phyloP scores from a whole-genome alignment of 2,329 filamentous ascomycete species.

The Magnaporthiopsis incrustans region DNA sequence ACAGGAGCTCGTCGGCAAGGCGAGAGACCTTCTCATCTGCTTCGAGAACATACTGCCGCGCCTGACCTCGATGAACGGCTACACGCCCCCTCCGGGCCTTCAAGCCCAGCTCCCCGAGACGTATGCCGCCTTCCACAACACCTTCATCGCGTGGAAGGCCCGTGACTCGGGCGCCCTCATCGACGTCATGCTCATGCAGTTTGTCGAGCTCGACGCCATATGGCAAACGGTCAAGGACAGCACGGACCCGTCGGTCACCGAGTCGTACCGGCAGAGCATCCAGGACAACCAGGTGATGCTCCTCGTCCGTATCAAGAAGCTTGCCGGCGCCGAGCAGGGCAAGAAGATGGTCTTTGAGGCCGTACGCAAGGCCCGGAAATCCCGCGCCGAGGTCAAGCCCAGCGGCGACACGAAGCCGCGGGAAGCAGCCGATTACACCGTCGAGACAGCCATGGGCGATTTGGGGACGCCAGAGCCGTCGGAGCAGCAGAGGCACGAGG shows the following conservation, averaged over 20 bases:
- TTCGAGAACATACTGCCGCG: conserved; percentile 68
- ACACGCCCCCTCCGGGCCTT: conserved; percentile 55
- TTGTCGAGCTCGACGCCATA: conserved; percentile 76
- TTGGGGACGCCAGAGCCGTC: conserved; percentile 21
- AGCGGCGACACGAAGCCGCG: conserved; percentile 64
- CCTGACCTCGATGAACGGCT: conserved; percentile 57
- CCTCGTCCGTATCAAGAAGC: conserved; percentile 69
- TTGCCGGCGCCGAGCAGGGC: conserved; percentile 64
- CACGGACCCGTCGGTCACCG: conserved; percentile 63
- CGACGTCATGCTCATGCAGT: conserved; percentile 79
- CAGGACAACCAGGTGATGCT: conserved; percentile 73
- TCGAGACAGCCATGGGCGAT: conserved; percentile 30
- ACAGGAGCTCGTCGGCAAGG: conserved; percentile 69
- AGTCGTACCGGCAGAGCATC: conserved; percentile 72
- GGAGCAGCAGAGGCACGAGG: conserved; percentile 21
- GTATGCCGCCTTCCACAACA: conserved; percentile 67
- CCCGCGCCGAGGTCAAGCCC: conserved; percentile 56
- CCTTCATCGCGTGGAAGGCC: conserved; percentile 78
- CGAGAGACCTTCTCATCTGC: conserved; percentile 66
- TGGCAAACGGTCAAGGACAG: conserved; percentile 77
- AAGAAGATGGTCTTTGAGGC: conserved; percentile 68
- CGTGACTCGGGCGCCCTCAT: conserved; percentile 70
- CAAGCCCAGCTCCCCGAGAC: conserved; percentile 56
- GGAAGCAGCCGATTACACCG: conserved; percentile 41
- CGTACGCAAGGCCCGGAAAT: conserved; percentile 61